Percentiles rank a stretch among this genome's conserved stretches.
phyloP scores from a whole-genome alignment of 1,284 basidiomycete genomes.

The Malassezia nana region DNA sequence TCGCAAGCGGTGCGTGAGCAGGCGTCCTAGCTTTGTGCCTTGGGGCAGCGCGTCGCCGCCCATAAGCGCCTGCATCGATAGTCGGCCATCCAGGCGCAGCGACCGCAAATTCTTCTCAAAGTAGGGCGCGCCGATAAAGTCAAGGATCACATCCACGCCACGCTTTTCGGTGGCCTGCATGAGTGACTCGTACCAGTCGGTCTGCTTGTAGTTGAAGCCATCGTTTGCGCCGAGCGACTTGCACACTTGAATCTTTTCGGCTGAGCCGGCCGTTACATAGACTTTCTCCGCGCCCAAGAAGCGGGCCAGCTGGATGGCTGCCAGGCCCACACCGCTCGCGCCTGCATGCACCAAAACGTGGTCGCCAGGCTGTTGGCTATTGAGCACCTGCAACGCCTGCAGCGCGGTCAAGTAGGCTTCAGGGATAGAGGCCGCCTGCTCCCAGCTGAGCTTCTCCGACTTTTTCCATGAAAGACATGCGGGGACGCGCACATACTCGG shows the following conservation, averaged over 20 bases:
- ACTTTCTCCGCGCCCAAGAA: conserved; percentile 55
- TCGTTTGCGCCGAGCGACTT: conserved; percentile 58
- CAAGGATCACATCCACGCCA: conserved; percentile 67
- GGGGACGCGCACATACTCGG: conserved; percentile 68
- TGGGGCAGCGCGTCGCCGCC: conserved; percentile 60
- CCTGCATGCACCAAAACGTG: conserved; percentile 74
- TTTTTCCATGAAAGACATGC: conserved; percentile 66
- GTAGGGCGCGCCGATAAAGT: conserved; percentile 76
- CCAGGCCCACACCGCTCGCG: conserved; percentile 65
- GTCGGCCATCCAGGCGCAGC: conserved; percentile 66
- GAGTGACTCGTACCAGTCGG: conserved; percentile 64
- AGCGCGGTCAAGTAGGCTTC: conserved; percentile 42
- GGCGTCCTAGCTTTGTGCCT: conserved; percentile 58
- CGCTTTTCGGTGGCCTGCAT: conserved; percentile 25
- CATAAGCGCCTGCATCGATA: conserved; percentile 62
- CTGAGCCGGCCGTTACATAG: conserved; percentile 64
- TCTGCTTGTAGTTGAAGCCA: conserved; percentile 73
- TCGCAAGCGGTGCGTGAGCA: conserved; percentile 74
- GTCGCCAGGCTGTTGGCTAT: conserved; percentile 56
- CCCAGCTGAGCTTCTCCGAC: conserved; percentile 66
- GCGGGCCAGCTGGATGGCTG: conserved; percentile 79
- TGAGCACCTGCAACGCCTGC: conserved; percentile 34
- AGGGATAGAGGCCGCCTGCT: conserved; percentile 54
- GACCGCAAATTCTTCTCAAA: conserved; percentile 71
- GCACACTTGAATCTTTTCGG: conserved; percentile 73